Base-by-base conservation (phyloP, 169 alveolate species). In the Theileria orientalis region DNA sequence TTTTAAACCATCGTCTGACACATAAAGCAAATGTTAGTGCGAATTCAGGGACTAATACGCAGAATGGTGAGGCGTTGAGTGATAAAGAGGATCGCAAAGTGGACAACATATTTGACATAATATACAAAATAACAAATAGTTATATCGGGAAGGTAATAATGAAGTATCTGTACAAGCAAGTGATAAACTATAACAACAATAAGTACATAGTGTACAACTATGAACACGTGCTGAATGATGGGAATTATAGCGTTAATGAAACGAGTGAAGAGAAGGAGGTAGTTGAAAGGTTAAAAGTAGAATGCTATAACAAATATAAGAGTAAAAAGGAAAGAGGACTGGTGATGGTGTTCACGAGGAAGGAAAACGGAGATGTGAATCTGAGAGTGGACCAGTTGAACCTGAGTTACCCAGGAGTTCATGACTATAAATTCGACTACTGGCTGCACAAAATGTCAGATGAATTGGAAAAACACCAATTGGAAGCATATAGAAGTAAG, bases 131-230 rank as follows among this genome's bases (percentile, higher is more conserved):
- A 46, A 66, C 75, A 11, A 76, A 68, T 30, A 16, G 41, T 19
- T 76, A 46, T 54, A 2, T 35, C 57, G 74, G 78, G 27, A 76
- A 76, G 56, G 8, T 76, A 2, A 25, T 68, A 13, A 68, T 76
- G 85, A 80, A 76, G 14, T 61, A 59, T 14, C 83, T 76, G 23
- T 51, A 64, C 56, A 29, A 25, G 0, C 85, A 76, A 52, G 78
- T 74, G 37, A 6, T 29, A 25, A 73, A 76, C 42, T 76, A 76
- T 68, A 41, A 62, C 37, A 0, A 42, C 11, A 33, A 42, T 30
- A 56, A 32, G 46, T 19, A 51, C 2, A 49, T 35, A 2, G 85
- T 76, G 61, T 46, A 60, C 19, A 76, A 74, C 83, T 72, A 60
- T 42, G 52, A 44, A 14, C 52, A 14, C 52, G 52, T n/a, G n/a